These are phyloP conservation scores for Alternaria triticimaculans DNA, from an alignment of 2,329 filamentous ascomycete species.

Conservation along the genomic window DNA sequence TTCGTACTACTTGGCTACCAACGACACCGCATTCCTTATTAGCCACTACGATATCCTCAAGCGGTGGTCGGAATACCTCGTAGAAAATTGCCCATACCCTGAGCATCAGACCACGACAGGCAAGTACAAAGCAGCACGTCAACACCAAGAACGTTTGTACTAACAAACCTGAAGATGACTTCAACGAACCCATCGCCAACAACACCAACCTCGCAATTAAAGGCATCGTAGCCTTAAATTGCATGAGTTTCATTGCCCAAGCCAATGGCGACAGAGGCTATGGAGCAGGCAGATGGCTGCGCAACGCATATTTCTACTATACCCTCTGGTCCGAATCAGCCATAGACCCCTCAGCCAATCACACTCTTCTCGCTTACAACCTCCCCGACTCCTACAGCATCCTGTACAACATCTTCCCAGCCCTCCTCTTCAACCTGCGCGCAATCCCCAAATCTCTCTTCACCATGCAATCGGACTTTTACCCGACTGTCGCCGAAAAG, in stretches of 20 bases:
- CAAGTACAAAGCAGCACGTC: neutral
- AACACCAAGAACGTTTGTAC: neutral
- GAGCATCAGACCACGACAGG: neutral
- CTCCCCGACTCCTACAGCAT: neutral
- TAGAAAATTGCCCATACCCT: neutral
- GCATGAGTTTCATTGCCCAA: neutral
- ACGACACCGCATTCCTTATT: neutral
- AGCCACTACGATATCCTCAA: neutral
- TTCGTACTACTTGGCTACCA: neutral
- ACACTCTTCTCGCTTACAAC: neutral
- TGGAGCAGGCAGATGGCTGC: neutral
- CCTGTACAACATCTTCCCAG: neutral
- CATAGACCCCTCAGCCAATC: neutral
- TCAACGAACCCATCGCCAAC: neutral
- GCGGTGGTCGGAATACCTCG: neutral
- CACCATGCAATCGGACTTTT: neutral
- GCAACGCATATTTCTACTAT: neutral
- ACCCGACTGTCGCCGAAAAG: neutral
- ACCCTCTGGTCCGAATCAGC: neutral
- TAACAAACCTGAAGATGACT: neutral
- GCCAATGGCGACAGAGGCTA: neutral
- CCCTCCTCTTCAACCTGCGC: neutral
- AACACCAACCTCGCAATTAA: neutral
- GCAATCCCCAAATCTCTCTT: neutral
- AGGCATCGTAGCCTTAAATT: neutral